Evolutionary conservation across 1,139 yeast species (phyloP).

Genomic region (Pichia kudriavzevii): DNA sequence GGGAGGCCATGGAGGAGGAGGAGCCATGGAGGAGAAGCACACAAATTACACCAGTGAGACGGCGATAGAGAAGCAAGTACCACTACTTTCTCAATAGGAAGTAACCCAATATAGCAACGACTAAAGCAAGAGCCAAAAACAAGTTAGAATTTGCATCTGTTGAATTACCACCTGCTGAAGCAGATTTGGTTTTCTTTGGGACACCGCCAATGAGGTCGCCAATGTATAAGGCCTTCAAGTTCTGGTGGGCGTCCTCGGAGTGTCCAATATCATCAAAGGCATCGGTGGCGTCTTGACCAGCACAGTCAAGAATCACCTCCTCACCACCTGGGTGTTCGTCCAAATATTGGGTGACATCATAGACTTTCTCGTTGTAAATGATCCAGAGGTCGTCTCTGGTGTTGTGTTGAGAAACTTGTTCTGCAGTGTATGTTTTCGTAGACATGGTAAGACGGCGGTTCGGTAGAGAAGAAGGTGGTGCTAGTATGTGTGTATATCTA

Average conservation of each 20-base stretch:
- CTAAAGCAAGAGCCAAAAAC: too few species aligned
- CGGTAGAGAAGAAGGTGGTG: conserved; percentile 1
- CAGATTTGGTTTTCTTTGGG: conserved; percentile 7
- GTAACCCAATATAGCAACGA: conserved; percentile 24
- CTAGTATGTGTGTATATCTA: too few species aligned
- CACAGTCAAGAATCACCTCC: conserved; percentile 85
- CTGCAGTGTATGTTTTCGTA: conserved; percentile 43
- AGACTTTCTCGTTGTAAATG: conserved; percentile 84
- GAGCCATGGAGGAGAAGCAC: too few species aligned
- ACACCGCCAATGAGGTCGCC: conserved; percentile 51
- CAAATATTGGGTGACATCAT: conserved; percentile 72
- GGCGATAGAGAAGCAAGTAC: too few species aligned
- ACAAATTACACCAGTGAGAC: too few species aligned
- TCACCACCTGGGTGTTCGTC: conserved; percentile 99
- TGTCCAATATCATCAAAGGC: conserved; percentile 97
- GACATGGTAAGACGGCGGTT: conserved; percentile 21
- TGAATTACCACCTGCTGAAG: conserved; percentile 10
- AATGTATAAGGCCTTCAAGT: conserved; percentile 57
- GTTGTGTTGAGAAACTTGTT: conserved; percentile 74
- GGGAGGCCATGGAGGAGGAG: too few species aligned
- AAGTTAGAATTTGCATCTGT: too few species aligned
- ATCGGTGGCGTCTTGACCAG: conserved; percentile 90
- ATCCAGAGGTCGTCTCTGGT: conserved; percentile 80
- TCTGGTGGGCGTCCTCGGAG: conserved; percentile 88
- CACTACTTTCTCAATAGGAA: conserved; percentile 20